Conservation (phyloP, 805 yeast genomes). For the Lipomyces sp. region DNA sequence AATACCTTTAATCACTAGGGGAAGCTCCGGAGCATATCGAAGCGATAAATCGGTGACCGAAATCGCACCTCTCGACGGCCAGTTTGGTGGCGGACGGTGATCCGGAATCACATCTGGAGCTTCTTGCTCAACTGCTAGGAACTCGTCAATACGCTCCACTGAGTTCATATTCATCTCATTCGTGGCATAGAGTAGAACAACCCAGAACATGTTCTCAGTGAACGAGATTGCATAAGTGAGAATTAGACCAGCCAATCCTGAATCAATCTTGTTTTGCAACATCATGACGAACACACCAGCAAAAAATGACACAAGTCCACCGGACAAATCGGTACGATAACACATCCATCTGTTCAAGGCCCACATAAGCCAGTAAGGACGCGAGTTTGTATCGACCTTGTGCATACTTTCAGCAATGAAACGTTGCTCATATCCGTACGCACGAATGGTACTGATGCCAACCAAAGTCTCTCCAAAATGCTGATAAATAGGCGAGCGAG, state of each 20-base stretch:
- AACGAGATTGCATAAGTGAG: slow-evolving; percentile 89
- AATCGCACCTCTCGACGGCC: slow-evolving; percentile 89
- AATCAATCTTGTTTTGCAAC: slow-evolving; percentile 69
- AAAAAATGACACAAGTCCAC: slow-evolving; percentile 78
- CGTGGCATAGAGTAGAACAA: slow-evolving; percentile 84
- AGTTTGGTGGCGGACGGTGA: slow-evolving; percentile 67
- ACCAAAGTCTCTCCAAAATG: slow-evolving; percentile 91
- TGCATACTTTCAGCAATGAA: slow-evolving; percentile 79
- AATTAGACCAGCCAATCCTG: slow-evolving; percentile 95
- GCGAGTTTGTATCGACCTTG: slow-evolving; percentile 80
- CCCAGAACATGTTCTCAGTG: slow-evolving; percentile 88
- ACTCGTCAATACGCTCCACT: slow-evolving; percentile 91
- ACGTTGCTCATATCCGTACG: slow-evolving; percentile 88
- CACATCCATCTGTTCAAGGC: slow-evolving; percentile 93
- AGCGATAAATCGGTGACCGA: slow-evolving; percentile 76
- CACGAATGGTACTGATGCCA: slow-evolving; percentile 93
- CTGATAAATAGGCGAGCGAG: slow-evolving; percentile 94
- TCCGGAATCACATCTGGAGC: slow-evolving; percentile 69
- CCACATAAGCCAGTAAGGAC: slow-evolving; percentile 95
- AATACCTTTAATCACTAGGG: slow-evolving; percentile 87
- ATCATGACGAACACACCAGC: slow-evolving; percentile 79
- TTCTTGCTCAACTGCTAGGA: slow-evolving; percentile 79
- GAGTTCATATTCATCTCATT: slow-evolving; percentile 97
- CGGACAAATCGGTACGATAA: slow-evolving; percentile 80
- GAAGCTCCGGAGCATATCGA: slow-evolving; percentile 85